Percentiles rank a stretch among this genome's conserved stretches.
These are phyloP conservation scores for Calonectria pauciramosa DNA, from an alignment of 2,329 filamentous ascomycete genomes.

Conservation along the genomic window DNA sequence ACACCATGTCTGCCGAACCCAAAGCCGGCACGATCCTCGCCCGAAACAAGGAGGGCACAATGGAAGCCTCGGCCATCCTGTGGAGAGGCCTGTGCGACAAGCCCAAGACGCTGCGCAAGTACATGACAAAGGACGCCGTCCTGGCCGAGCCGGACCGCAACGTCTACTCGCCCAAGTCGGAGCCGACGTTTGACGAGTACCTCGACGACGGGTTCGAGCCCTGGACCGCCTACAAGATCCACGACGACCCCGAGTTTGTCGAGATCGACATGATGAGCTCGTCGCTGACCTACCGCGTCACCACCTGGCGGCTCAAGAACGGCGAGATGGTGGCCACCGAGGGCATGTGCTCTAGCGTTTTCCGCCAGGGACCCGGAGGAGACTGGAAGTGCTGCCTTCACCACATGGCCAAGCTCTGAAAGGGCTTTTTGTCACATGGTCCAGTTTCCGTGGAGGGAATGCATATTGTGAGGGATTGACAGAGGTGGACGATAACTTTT, in stretches of 20 bases:
- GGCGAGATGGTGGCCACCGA: constrained; percentile 51
- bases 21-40: constrained; percentile 47
- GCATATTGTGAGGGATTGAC: not conserved
- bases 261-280: constrained; percentile 55
- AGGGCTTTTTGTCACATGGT: not conserved
- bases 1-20: constrained; percentile 30
- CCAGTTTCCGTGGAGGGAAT: not conserved
- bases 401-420: constrained; percentile 48
- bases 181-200: constrained; percentile 50
- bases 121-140: constrained; percentile 52
- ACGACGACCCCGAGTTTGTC: constrained; percentile 53
- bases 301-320: constrained; percentile 47
- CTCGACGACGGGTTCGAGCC: constrained; percentile 51
- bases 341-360: constrained; percentile 51
- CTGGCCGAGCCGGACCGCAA: constrained; percentile 49
- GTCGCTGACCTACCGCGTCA: constrained; percentile 49
- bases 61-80: constrained; percentile 52
- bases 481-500: not conserved
- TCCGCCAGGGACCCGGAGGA: constrained; percentile 50
- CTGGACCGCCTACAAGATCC: constrained; percentile 53
- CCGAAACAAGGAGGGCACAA: constrained; percentile 53
- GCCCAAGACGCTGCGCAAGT: constrained; percentile 49
- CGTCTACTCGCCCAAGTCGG: constrained; percentile 48
- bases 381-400: constrained; percentile 53
- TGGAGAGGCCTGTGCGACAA: constrained; percentile 53